Evolutionary conservation across 352 stramenopile species (phyloP), one percentile per base, ranked within the genome.

Genomic region (Phytopythium oedochilum): DNA sequence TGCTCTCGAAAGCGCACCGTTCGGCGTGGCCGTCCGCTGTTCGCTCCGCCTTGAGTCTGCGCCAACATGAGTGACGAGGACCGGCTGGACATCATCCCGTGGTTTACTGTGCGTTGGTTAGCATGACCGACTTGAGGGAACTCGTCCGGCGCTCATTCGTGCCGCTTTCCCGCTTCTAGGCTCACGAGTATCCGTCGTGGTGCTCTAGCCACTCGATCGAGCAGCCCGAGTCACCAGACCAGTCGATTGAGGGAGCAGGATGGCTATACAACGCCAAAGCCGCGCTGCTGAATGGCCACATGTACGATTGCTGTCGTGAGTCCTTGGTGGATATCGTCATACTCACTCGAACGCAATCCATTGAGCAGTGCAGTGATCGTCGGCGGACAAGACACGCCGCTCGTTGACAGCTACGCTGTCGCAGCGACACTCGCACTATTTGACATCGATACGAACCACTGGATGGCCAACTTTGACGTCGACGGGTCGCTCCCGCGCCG

Each of bases 391-490:
- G 76, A 86, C 40, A 59, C 72, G 1, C 25, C 61, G 26, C 59
- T 56, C 2, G 59, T 14, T 22, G 61, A 73, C 22, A 55, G 20
- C 26, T 73, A 63, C 42, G 57, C 59, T 15, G 63, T 26, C 29
- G 25, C 63, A 7, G 59, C 76, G 50, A 61, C 76, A 3, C 45
- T 89, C 8, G 75, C 88, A 49, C 53, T 92, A 10, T 92, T 91
- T 48, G 80, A 90, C 32, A 39, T 85, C 25, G 40, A 20, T 5
- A 67, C 60, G 0, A 40, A 72, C n/a, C 66, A 60, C 32, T 89
- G 78, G 77, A 44, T 90, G 31, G 66, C 59, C n/a, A 62, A 58
- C 42, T 86, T 83, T 38, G 80, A 91, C 60, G 66, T 89, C 5
- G 60, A 79, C 18, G 80, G 80, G 12, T 62, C 66, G 3, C 43